Conservation (phyloP, 2,329 filamentous ascomycete genomes). For the Aureobasidium sp. region DNA sequence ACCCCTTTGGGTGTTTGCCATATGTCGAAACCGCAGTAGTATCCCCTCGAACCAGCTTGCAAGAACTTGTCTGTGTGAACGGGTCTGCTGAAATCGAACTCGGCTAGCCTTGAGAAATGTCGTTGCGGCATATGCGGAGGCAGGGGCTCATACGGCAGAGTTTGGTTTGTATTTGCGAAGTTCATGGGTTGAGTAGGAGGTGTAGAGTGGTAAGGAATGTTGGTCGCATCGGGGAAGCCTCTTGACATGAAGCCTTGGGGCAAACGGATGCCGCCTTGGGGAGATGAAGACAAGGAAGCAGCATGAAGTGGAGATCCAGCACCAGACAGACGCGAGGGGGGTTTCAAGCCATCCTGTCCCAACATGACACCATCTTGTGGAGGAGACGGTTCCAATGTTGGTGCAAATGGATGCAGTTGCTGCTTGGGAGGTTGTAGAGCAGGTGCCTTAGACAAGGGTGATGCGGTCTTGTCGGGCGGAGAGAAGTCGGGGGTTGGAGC, state of each 20-base stretch:
- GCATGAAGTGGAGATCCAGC: constrained; percentile 1
- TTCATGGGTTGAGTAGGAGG: not conserved
- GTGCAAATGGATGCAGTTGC: not conserved
- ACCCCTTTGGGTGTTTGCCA: constrained; percentile 39
- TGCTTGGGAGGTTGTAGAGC: not conserved
- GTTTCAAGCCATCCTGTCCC: not conserved
- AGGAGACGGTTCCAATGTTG: constrained; percentile 8
- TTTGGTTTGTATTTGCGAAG: constrained; percentile 15
- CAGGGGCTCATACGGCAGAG: constrained; percentile 23
- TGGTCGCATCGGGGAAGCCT: not conserved
- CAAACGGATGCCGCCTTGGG: constrained; percentile 11
- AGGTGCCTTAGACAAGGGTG: not conserved
- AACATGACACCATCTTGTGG: constrained; percentile 14
- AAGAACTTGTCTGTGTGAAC: constrained; percentile 20
- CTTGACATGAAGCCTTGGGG: constrained; percentile 4
- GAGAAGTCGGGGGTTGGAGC: not conserved
- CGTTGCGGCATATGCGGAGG: constrained; percentile 29
- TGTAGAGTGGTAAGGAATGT: not conserved
- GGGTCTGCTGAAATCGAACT: constrained; percentile 21
- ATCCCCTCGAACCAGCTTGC: constrained; percentile 48
- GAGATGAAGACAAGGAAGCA: constrained; percentile 11
- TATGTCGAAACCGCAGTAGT: constrained; percentile 74
- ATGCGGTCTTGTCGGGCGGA: not conserved
- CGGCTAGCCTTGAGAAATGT: constrained; percentile 27
- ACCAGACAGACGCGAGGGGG: not conserved